Evolutionary conservation across 2,329 filamentous ascomycete genomes (phyloP), one percentile per base, ranked within the genome.

Genomic region (Neofusicoccum parvum): DNA sequence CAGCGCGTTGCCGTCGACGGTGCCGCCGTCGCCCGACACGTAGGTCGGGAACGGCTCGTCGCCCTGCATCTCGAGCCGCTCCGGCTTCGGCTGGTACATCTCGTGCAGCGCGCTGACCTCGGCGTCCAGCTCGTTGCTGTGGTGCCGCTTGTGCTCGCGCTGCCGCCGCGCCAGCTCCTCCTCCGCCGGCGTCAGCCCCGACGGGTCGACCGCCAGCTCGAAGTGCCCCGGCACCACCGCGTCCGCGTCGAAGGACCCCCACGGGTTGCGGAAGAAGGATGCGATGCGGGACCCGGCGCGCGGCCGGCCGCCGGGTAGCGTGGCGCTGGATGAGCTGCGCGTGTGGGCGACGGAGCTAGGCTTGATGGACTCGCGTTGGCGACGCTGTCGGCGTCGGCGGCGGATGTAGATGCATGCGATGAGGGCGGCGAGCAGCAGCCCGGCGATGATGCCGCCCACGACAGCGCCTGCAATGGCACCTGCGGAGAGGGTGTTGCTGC

Each of bases 381-480:
- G 20, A 5, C 23, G 62, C 6, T 2, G 48, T 3, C 62, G 60
- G 48, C 48, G 60, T 2, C 20, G 23, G 11, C 51, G 49, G 34
- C 58, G 58, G 32, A 50, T 36, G n/a, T 37, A 49, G 32, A 46
- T 72, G 71, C 70, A 75, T 60, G 70, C 72, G 48, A 75, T 68
- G 64, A 77, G 74, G 12, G 64, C 68, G 11, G 62, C 70, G 14
- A 74, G 43, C n/a, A 68, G 72, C 5, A 70, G 36, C 3, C 50
- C 56, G 15, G 41, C 73, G 6, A 67, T 65, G 41, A 60, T 67
- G 27, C 48, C 49, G n/a, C 72, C 76, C 3, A 73, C 67, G 10
- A 76, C 74, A 1, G 75, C 74, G 1, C 76, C 75, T 15, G 72
- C 74, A 10, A 78, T 72, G 2, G 75, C 72, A 7, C 73, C 76